Evolutionary conservation across 78 protist genomes (phyloP).

Genomic region (slime mould (Dictyostelium discoideum)): DNA sequence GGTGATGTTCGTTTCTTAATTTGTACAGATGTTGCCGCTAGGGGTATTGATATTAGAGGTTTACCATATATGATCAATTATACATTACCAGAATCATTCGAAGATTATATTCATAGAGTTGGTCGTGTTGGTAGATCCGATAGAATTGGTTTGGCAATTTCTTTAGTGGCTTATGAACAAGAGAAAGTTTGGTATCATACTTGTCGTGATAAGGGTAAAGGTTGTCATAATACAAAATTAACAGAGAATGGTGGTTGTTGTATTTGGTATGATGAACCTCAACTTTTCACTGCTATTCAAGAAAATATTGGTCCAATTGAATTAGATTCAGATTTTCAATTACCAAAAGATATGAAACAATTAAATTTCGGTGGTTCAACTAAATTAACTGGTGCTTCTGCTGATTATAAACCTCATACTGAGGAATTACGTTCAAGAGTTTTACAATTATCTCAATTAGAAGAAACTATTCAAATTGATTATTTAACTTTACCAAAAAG

Average conservation of each 20-base stretch:
- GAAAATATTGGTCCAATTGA: slow-evolving; percentile 38
- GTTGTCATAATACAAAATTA: slow-evolving; percentile 73
- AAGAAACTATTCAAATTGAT: slow-evolving; percentile 62
- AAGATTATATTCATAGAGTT: slow-evolving; percentile 94
- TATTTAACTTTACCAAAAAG: slow-evolving; percentile 38
- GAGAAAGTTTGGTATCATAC: slow-evolving; percentile 91
- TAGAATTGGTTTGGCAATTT: slow-evolving; percentile 89
- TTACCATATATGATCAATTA: slow-evolving; percentile 86
- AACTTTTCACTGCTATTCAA: slow-evolving; percentile 2
- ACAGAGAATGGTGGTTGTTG: slow-evolving; percentile 84
- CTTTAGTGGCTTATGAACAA: slow-evolving; percentile 72
- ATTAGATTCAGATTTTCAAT: slow-evolving; percentile 2
- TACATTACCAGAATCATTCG: slow-evolving; percentile 90
- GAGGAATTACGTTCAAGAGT: slow-evolving; percentile 52
- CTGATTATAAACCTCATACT: slow-evolving; percentile 63
- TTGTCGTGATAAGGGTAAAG: slow-evolving; percentile 55
- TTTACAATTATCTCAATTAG: slow-evolving; percentile 25
- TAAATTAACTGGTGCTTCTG: neutral
- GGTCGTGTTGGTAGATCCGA: slow-evolving; percentile 97
- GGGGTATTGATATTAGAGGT: slow-evolving; percentile 89
- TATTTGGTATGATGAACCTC: slow-evolving; percentile 91
- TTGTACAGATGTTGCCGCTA: slow-evolving; percentile 92
- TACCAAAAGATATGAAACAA: neutral
- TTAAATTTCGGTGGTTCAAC: neutral
- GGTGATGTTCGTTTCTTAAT: slow-evolving; percentile 90